Evolutionary conservation across 768 basidiomycete genomes (phyloP), one percentile per base, ranked within the genome.

Genomic region (Podaxis sp.): DNA sequence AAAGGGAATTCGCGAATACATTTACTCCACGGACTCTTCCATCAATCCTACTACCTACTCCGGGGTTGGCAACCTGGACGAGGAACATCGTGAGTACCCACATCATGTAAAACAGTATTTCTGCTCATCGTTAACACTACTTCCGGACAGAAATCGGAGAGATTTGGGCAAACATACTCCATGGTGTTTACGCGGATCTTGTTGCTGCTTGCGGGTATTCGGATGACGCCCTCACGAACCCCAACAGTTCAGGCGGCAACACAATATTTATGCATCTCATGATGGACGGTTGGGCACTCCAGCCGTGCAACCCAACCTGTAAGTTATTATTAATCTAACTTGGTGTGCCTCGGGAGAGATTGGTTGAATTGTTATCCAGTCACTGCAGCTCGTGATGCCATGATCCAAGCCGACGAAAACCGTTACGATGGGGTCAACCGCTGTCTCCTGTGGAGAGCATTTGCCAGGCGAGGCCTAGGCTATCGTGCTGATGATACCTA

Each of bases 1-100:
- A 9, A 69, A 70, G 4, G 87, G 88, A 51, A 82, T 88, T 67
- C 79, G 86, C 22, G 70, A 76, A 53, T 79, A 80, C 70, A 82
- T 80, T 12, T 88, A 88, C 76, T 85, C 84, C 4, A 83, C 82
- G 60, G 71, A 74, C 63, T 67, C 77, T 77, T 70, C 71, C 70
- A 72, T 75, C 17, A 24, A 37, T 13, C 33, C 43, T 43, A 27
- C 36, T 24, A 70, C 71, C 1, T 84, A 83, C 70, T 75, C 77
- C 0, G 72, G 69, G 54, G 59, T 82, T 54, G 66, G 70, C 55
- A 67, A 67, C 0, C 71, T 76, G 36, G 74, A 66, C 13, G 82
- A 84, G 65, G 80, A 81, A 13, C 82, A 84, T 67, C 70, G 80
- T 79, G 72, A 71, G 72, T 66, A 3, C 4, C 36, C 43, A 49